Evolutionary conservation across 805 yeast species (phyloP).

Genomic region (Cyberlindnera lachancei): DNA sequence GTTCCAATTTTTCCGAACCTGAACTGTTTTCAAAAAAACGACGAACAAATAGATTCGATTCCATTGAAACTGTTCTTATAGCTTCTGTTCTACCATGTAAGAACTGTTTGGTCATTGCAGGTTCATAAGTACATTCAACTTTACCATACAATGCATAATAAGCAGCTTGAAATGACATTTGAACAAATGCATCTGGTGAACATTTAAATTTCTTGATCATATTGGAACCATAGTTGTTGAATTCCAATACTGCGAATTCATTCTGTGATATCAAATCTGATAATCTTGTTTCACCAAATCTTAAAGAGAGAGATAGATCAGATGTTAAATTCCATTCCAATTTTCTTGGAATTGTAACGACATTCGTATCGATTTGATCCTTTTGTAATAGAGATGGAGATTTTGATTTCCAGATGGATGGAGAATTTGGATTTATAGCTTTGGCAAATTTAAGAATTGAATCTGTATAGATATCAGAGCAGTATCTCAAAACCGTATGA

Average conservation of each 20-base stretch:
- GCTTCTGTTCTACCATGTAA: conserved; percentile 93
- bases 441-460: conserved; percentile 82
- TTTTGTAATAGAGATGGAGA: conserved; percentile 41
- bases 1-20: conserved; percentile 45
- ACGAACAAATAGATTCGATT: conserved; percentile 75
- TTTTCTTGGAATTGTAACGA: conserved; percentile 71
- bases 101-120: conserved; percentile 88
- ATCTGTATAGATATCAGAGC: conserved; percentile 86
- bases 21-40: conserved; percentile 70
- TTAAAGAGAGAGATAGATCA: conserved; percentile 67
- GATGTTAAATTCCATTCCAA: conserved; percentile 82
- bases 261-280: conserved; percentile 85
- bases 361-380: conserved; percentile 36
- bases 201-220: conserved; percentile 77
- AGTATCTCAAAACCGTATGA: conserved; percentile 83
- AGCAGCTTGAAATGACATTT: conserved; percentile 90
- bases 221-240: conserved; percentile 60
- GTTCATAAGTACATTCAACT: conserved; percentile 91
- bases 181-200: conserved; percentile 92
- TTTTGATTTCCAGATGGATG: conserved; percentile 56
- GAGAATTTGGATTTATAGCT: conserved; percentile 63
- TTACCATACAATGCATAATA: conserved; percentile 88
- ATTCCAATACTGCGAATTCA: conserved; percentile 77
- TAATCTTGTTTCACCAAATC: conserved; percentile 87
- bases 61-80: conserved; percentile 73